phyloP scores from a whole-genome alignment of 2,329 filamentous ascomycete species.

The Sclerotinia spermophila region DNA sequence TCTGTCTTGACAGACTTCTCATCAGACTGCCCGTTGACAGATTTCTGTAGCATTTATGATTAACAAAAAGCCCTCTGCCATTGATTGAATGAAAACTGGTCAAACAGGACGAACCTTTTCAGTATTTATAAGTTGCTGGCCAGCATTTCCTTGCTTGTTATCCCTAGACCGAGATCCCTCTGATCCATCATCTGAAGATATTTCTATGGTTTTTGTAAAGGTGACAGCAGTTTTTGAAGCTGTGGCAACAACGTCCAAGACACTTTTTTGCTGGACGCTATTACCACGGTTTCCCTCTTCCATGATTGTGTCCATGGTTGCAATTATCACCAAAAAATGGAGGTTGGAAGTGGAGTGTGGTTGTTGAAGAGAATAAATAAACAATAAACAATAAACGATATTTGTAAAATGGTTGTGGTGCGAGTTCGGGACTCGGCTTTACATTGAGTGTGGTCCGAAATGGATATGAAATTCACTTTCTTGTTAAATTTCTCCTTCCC shows the following conservation, averaged over 20 bases:
- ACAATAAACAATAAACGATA: neutral
- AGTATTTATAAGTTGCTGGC: neutral
- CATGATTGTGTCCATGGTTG: slow-evolving; percentile 2
- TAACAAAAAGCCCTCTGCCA: neutral
- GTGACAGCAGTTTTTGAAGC: neutral
- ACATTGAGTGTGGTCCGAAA: neutral
- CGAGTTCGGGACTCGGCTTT: neutral
- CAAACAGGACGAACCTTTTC: neutral
- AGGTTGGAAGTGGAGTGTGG: neutral
- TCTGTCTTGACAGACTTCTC: neutral
- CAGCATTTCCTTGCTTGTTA: neutral
- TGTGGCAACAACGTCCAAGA: neutral
- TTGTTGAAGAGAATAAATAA: neutral
- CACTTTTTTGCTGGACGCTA: neutral
- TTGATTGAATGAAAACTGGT: neutral
- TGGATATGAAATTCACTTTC: neutral
- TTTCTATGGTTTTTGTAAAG: neutral
- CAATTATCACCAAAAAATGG: neutral
- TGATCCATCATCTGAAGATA: slow-evolving; percentile 6
- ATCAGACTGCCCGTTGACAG: neutral
- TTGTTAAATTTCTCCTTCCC: neutral
- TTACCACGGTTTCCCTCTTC: neutral
- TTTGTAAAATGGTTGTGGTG: neutral
- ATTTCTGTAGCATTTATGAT: neutral
- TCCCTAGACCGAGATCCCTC: neutral